Evolutionary conservation across 805 yeast genomes (phyloP).

Genomic region (Candida xiaguanensis): DNA sequence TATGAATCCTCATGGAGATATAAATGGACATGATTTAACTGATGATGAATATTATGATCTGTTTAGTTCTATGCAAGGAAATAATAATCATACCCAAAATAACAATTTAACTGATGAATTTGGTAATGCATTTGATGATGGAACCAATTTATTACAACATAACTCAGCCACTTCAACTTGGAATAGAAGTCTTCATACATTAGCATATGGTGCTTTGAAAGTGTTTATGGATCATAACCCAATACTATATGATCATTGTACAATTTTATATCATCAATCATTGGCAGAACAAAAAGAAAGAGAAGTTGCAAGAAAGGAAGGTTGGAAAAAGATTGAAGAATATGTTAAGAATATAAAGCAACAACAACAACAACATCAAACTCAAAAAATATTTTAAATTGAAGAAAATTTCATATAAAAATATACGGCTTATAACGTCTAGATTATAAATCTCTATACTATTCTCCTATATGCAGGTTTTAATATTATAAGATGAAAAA

Average conservation of each 20-base stretch:
- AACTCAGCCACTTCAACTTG: constrained; percentile 62
- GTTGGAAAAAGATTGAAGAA: constrained; percentile 67
- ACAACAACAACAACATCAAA: constrained; percentile 5
- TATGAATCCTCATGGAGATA: constrained; percentile 15
- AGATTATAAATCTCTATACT: too few species aligned
- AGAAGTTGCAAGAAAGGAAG: constrained; percentile 57
- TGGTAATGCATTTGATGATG: constrained; percentile 28
- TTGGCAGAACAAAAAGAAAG: constrained; percentile 68
- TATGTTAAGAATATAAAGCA: constrained; percentile 41
- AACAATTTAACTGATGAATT: constrained; percentile 13
- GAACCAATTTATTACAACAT: constrained; percentile 34
- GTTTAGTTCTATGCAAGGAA: constrained; percentile 31
- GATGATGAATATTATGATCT: constrained; percentile 45
- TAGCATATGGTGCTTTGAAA: constrained; percentile 88
- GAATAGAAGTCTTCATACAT: constrained; percentile 89
- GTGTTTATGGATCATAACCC: constrained; percentile 93
- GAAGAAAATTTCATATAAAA: too few species aligned
- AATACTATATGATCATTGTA: constrained; percentile 85
- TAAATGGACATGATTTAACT: constrained; percentile 30
- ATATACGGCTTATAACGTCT: too few species aligned
- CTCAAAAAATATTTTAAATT: neutral
- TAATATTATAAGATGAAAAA: too few species aligned
- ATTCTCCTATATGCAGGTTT: neutral
- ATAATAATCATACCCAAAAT: neutral
- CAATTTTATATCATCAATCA: constrained; percentile 78